Evolutionary conservation across 2,329 filamentous ascomycete genomes (phyloP).

Genomic region (Fusarium phyllophilum): DNA sequence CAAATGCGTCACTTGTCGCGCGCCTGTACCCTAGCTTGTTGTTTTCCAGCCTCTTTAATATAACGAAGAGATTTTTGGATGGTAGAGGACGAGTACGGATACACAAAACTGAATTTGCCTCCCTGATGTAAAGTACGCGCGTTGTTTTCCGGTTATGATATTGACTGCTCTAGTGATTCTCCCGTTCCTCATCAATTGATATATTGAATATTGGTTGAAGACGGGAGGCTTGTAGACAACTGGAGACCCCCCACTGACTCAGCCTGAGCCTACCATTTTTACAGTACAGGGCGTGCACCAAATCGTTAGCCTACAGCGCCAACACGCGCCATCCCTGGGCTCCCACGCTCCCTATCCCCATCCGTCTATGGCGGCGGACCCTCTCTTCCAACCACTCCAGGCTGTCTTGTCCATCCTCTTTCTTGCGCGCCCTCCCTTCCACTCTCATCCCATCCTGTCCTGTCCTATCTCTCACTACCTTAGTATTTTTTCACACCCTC

Average conservation of each 20-base stretch:
- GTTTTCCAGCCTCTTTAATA: conserved; percentile 27
- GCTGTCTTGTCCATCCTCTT: conserved; percentile 30
- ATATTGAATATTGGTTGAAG: conserved; percentile 4
- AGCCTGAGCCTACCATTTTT: conserved; percentile 9
- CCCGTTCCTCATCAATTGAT: neutral
- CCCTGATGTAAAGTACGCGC: neutral
- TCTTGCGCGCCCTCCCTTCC: conserved; percentile 28
- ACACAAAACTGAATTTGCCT: conserved; percentile 11
- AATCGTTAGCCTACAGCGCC: conserved; percentile 28
- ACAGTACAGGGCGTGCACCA: conserved; percentile 17
- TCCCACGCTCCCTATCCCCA: neutral
- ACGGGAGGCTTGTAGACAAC: conserved; percentile 9
- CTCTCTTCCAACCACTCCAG: conserved; percentile 30
- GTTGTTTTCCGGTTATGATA: neutral
- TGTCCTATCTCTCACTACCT: conserved; percentile 9
- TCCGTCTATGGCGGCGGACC: conserved; percentile 1
- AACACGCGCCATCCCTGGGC: conserved; percentile 39
- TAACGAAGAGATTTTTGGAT: conserved; percentile 11
- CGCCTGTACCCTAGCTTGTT: conserved; percentile 29
- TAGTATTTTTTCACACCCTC: conserved; percentile 35
- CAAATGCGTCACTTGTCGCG: conserved; percentile 50
- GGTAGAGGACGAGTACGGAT: neutral
- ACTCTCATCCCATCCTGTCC: conserved; percentile 14
- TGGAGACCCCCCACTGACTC: conserved; percentile 15
- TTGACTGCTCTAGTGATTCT: conserved; percentile 1